Percentiles rank a stretch among this genome's conserved stretches.
phyloP scores from a whole-genome alignment of 768 basidiomycete genomes.

The Xerocomus potaroensis region DNA sequence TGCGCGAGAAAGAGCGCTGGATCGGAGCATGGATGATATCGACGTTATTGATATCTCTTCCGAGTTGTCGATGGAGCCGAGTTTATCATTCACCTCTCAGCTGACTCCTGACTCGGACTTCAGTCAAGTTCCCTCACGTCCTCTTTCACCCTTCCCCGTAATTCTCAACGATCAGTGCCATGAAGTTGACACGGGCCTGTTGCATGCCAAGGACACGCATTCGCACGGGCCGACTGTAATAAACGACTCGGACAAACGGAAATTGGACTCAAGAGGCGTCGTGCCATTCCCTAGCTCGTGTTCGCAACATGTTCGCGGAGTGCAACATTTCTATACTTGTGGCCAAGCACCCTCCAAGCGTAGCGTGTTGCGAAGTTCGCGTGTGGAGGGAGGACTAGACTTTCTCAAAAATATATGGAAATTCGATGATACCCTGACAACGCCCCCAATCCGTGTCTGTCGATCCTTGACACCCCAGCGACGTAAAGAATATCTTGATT shows the following conservation, averaged over 20 bases:
- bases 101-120: conserved; percentile 10
- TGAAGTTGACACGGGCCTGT: conserved; percentile 7
- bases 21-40: conserved; percentile 13
- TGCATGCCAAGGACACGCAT: conserved; percentile 1
- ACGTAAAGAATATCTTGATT: conserved; percentile 14
- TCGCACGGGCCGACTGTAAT: conserved; percentile 3
- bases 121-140: conserved; percentile 5
- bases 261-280: background rate
- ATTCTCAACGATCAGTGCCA: background rate
- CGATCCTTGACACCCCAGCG: conserved; percentile 11
- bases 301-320: conserved; percentile 60
- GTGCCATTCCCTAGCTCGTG: conserved; percentile 47
- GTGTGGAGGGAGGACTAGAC: conserved; percentile 5
- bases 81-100: conserved; percentile 4
- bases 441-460: background rate
- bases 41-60: conserved; percentile 20
- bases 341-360: conserved; percentile 11
- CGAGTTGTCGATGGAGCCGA: conserved; percentile 12
- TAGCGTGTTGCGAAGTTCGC: background rate
- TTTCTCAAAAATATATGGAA: conserved; percentile 17
- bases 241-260: conserved; percentile 1
- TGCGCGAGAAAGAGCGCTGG: conserved; percentile 2
- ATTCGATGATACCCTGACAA: background rate
- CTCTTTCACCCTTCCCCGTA: conserved; percentile 2
- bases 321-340: conserved; percentile 39